Conservation (phyloP, 805 yeast genomes). For the Wickerhamiella slavikovae region DNA sequence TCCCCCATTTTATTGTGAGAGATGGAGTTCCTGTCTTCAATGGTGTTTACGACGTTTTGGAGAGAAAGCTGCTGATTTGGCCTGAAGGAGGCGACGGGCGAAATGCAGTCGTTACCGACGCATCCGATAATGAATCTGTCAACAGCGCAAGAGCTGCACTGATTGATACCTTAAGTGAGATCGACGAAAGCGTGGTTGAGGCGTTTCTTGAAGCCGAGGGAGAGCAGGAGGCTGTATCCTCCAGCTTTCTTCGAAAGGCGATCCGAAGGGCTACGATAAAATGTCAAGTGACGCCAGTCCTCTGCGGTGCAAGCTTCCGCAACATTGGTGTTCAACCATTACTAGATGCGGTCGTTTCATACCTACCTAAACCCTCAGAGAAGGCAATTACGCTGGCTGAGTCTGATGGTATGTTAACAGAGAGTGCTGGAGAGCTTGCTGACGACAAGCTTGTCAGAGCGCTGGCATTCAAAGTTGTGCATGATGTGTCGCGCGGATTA, state of each 20-base stretch:
- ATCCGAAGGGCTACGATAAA: conserved; percentile 42
- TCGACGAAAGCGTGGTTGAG: conserved; percentile 60
- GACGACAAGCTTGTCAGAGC: conserved; percentile 42
- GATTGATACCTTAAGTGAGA: conserved; percentile 67
- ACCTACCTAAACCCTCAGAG: conserved; percentile 67
- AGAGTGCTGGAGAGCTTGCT: conserved; percentile 6
- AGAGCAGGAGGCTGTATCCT: conserved; percentile 39
- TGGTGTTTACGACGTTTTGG: conserved; percentile 61
- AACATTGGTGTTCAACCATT: conserved; percentile 93
- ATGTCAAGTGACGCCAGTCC: conserved; percentile 46
- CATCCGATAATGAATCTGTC: conserved; percentile 17
- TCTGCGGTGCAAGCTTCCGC: conserved; percentile 83
- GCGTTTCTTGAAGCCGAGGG: conserved; percentile 58
- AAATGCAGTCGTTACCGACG: conserved; percentile 24
- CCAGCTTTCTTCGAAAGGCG: conserved; percentile 32
- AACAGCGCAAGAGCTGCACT: conserved; percentile 54
- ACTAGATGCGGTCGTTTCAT: conserved; percentile 60
- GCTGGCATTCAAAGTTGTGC: conserved; percentile 76
- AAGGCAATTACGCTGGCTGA: conserved; percentile 11
- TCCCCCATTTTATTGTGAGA: conserved; percentile 47
- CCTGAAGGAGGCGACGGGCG: conserved; percentile 26
- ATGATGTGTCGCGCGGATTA: conserved; percentile 59
- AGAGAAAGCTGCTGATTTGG: conserved; percentile 35
- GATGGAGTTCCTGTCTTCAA: conserved; percentile 27
- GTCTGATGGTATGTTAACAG: too few relatives aligned